Conservation (phyloP, 164 flowering plant genomes). For the Macadamia tetraphylla region DNA sequence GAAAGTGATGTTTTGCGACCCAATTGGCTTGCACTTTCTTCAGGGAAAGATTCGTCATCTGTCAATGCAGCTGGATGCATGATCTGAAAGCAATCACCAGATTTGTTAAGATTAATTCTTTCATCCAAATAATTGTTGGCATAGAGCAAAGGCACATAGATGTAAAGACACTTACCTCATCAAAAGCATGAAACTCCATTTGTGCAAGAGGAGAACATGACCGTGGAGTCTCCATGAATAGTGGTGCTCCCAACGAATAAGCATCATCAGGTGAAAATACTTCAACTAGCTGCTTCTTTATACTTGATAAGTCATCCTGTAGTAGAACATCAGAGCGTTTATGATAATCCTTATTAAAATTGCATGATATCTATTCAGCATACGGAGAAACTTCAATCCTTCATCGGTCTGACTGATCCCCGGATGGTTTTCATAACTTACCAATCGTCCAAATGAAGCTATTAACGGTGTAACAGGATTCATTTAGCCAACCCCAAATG, state of each 20-base stretch:
- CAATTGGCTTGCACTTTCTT: slow-evolving; percentile 56
- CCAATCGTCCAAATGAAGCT: too few relatives aligned
- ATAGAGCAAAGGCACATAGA: background rate
- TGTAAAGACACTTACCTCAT: slow-evolving; percentile 38
- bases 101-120: background rate
- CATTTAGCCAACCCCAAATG: too few relatives aligned
- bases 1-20: slow-evolving; percentile 56
- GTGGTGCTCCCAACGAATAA: slow-evolving; percentile 57
- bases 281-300: slow-evolving; percentile 49
- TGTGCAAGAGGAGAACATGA: slow-evolving; percentile 69
- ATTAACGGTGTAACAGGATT: too few relatives aligned
- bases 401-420: too few relatives aligned
- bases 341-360: too few relatives aligned
- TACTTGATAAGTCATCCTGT: slow-evolving; percentile 56
- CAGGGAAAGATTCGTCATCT: slow-evolving; percentile 61
- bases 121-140: background rate
- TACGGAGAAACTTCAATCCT: too few relatives aligned
- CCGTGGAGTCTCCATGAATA: slow-evolving; percentile 75
- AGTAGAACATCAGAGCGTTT: slow-evolving; percentile 1
- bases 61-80: slow-evolving; percentile 31
- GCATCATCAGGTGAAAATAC: slow-evolving; percentile 81
- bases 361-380: too few relatives aligned
- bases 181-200: slow-evolving; percentile 45
- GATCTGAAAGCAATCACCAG: slow-evolving; percentile 30
- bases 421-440: too few relatives aligned